Percentiles rank a stretch among this genome's conserved stretches.
phyloP scores from a whole-genome alignment of 169 alveolate genomes.

The Plasmodium blacklocki region DNA sequence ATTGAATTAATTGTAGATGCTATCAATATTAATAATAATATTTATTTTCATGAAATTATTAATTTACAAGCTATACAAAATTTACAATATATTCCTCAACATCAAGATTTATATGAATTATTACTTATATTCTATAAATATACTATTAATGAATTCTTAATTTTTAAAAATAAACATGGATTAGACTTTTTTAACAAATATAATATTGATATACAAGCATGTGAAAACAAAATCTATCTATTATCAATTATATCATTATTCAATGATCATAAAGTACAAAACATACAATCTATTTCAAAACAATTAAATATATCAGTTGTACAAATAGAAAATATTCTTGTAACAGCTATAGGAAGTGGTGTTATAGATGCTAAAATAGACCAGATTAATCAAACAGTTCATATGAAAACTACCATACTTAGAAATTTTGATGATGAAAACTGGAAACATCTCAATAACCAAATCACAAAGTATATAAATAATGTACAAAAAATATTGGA shows the following conservation, averaged over 20 bases:
- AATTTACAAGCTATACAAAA: slow-evolving; percentile 78
- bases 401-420: slow-evolving; percentile 78
- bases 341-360: slow-evolving; percentile 84
- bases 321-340: slow-evolving; percentile 81
- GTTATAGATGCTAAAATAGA: slow-evolving; percentile 83
- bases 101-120: slow-evolving; percentile 64
- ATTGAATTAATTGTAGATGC: slow-evolving; percentile 77
- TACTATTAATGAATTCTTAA: slow-evolving; percentile 47
- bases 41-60: slow-evolving; percentile 79
- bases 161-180: slow-evolving; percentile 49
- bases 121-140: slow-evolving; percentile 46
- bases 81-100: slow-evolving; percentile 50
- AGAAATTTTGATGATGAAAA: slow-evolving; percentile 79
- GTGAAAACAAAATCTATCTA: slow-evolving; percentile 45
- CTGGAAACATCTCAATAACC: slow-evolving; percentile 74
- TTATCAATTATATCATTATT: slow-evolving; percentile 48
- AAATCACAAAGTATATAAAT: slow-evolving; percentile 75
- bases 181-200: slow-evolving; percentile 34
- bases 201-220: slow-evolving; percentile 30
- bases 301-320: slow-evolving; percentile 61
- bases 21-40: slow-evolving; percentile 77
- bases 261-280: slow-evolving; percentile 38
- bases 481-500: slow-evolving; percentile 51
- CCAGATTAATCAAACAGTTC: slow-evolving; percentile 80
- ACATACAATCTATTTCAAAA: slow-evolving; percentile 45